These are phyloP conservation scores for Penicillium oxalicum DNA, from an alignment of 2,329 filamentous ascomycete genomes.

Conservation along the genomic window DNA sequence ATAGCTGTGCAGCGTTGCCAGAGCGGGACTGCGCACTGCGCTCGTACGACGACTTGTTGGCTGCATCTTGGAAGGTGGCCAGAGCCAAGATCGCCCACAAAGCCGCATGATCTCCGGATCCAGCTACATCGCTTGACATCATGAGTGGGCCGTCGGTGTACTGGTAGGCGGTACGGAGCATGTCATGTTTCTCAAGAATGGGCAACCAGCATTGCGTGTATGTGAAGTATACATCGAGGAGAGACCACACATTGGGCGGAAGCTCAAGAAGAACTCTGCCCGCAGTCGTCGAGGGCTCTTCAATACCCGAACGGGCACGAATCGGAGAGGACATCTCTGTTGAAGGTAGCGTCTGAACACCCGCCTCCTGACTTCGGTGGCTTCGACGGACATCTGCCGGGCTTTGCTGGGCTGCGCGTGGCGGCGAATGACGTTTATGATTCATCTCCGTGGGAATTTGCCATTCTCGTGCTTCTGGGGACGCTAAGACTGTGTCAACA, in stretches of 20 bases:
- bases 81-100: conserved; percentile 57
- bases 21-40: conserved; percentile 10
- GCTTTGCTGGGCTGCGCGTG: conserved; percentile 17
- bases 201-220: conserved; percentile 74
- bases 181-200: conserved; percentile 60
- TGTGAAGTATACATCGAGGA: conserved; percentile 68
- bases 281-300: conserved; percentile 8
- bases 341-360: conserved; percentile 20
- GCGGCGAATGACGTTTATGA: conserved; percentile 22
- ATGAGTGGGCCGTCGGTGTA: conserved; percentile 26
- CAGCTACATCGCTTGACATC: conserved; percentile 23
- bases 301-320: background rate
- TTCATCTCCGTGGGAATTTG: conserved; percentile 25
- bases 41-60: conserved; percentile 22
- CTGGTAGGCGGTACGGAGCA: conserved; percentile 48
- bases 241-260: conserved; percentile 45
- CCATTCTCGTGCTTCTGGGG: conserved; percentile 30
- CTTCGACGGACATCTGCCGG: conserved; percentile 8
- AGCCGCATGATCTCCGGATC: conserved; percentile 48
- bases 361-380: conserved; percentile 21
- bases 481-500: conserved; percentile 25
- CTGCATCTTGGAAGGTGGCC: conserved; percentile 50
- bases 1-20: conserved; percentile 38
- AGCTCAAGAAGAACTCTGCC: conserved; percentile 41
- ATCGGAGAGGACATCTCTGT: conserved; percentile 4